phyloP scores from a whole-genome alignment of 768 basidiomycete species.

The Kwoniella europaea region DNA sequence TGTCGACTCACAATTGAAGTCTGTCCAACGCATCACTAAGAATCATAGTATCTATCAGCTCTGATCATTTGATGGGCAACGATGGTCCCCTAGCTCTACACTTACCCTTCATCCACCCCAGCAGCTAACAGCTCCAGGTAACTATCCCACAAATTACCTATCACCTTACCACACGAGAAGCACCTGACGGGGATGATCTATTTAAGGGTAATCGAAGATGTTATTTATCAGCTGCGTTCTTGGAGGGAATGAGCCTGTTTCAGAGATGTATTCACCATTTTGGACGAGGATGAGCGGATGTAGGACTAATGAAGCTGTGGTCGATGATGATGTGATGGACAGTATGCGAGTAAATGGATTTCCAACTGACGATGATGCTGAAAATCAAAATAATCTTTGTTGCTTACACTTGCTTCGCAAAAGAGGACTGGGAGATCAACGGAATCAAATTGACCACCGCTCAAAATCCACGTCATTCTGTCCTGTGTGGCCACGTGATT shows the following conservation, averaged over 20 bases:
- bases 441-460: slow-evolving; percentile 1
- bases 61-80: slow-evolving; percentile 5
- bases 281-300: slow-evolving; percentile 1
- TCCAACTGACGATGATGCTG: no score
- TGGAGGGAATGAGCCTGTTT: neutral
- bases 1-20: slow-evolving; percentile 66
- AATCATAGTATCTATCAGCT: neutral
- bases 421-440: slow-evolving; percentile 9
- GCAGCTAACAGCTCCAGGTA: slow-evolving; percentile 81
- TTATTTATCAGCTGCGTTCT: slow-evolving; percentile 10
- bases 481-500: neutral
- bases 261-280: slow-evolving; percentile 15
- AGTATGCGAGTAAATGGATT: no score
- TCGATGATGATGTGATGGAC: neutral
- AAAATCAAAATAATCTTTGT: no score
- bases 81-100: slow-evolving; percentile 9
- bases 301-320: neutral
- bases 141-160: slow-evolving; percentile 92
- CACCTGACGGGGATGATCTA: slow-evolving; percentile 96
- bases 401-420: neutral
- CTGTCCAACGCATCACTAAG: slow-evolving; percentile 85
- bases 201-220: neutral
- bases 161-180: slow-evolving; percentile 95
- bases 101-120: slow-evolving; percentile 87
- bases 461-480: neutral